Base-by-base conservation (phyloP, 306 rosid genomes). In the Quercus berberidifolia region DNA sequence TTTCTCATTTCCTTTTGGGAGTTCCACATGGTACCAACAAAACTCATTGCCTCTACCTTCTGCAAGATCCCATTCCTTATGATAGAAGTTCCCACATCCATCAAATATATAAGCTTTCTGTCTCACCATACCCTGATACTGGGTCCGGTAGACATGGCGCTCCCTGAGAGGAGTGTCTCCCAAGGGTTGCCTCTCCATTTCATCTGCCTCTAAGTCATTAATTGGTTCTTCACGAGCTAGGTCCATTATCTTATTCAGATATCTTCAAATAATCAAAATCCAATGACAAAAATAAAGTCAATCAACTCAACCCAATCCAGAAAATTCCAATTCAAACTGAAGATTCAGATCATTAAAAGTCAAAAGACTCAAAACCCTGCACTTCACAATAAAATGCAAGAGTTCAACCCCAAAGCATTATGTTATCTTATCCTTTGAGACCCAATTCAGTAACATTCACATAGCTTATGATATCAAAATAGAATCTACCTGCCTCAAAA, bases 11-110 rank as follows among this genome's bases (percentile, higher is more conserved):
- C 87, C 96, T 78, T 90, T 95, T 2, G 99, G 97, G 71, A 95
- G 92, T 70, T 95, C 98, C n/a, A 90, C 98, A 81, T 95, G 99
- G 85, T 95, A 93, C 99, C 99, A 95, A 82, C 96, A 91, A 76
- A 95, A 95, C 84, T 93, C 97, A 19, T 87, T 88, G 64, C 79
- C 92, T 55, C 85, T 79, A 5, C 94, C 96, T 74, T 91, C 96
- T 17, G 74, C 63, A 25, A 71, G 84, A 81, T 82, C 98, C 99
- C 98, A 95, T 56, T 93, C 99, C 89, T 95, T 95, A 19, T 90
- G 80, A 73, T 80, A 90, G 81, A 90, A 89, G 30, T 87, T 85
- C 63, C 98, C 98, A 12, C 23, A 52, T 21, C 99, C 98, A 71
- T 95, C 97, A 86, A 95, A 95, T 76, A 93, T 86, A 74, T 91